These are phyloP conservation scores for Fusarium sp. DNA, from an alignment of 2,329 filamentous ascomycete genomes.

Conservation along the genomic window DNA sequence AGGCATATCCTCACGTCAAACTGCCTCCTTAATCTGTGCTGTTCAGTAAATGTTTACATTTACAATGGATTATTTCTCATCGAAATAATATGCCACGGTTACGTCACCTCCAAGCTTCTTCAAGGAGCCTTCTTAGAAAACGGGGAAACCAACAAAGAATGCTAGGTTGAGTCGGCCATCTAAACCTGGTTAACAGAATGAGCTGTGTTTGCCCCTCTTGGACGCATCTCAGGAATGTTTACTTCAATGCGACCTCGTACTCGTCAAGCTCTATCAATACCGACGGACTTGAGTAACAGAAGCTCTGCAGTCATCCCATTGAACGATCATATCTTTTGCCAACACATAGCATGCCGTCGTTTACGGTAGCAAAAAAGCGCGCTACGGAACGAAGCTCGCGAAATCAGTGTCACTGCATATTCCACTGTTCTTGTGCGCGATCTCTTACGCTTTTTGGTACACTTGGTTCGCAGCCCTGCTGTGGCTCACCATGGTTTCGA, in stretches of 20 bases:
- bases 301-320: constrained; percentile 22
- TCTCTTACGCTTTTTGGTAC: constrained; percentile 21
- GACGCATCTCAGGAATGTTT: neutral
- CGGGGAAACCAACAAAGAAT: neutral
- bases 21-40: neutral
- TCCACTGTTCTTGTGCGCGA: constrained; percentile 19
- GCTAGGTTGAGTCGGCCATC: neutral
- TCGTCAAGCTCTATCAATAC: neutral
- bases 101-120: neutral
- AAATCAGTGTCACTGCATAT: constrained; percentile 30
- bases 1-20: neutral
- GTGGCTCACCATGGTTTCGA: constrained; percentile 16
- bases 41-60: neutral
- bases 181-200: neutral
- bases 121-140: neutral
- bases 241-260: neutral
- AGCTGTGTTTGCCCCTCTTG: neutral
- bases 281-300: constrained; percentile 18
- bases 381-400: constrained; percentile 3
- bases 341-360: constrained; percentile 16
- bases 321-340: constrained; percentile 10
- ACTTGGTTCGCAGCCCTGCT: constrained; percentile 8
- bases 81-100: neutral
- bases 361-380: constrained; percentile 8
- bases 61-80: neutral